A percentile compares a stretch with the other conserved stretches of the same genome.
These are phyloP conservation scores for Marchantia paleacea DNA, from an alignment of 225 moss, liverwort and hornwort genomes.

Conservation along the genomic window DNA sequence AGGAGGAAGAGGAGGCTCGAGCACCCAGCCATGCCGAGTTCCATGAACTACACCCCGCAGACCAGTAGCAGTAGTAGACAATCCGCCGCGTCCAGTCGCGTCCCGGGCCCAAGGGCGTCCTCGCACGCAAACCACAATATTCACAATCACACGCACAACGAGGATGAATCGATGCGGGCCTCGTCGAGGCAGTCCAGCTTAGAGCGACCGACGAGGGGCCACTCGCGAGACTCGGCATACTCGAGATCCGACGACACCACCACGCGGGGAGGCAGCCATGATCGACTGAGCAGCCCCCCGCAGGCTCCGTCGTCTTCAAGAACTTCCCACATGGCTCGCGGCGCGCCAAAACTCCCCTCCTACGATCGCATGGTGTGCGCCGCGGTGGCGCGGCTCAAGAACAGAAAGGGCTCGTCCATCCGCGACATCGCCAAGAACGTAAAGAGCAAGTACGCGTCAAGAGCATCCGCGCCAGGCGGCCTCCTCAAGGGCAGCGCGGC, in stretches of 20 bases:
- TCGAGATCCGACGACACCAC: constrained; percentile 11
- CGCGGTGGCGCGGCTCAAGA: constrained; percentile 42
- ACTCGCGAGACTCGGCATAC: constrained; percentile 27
- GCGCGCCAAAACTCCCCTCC: constrained; percentile 14
- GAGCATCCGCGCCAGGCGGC: background rate
- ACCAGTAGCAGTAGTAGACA: constrained; percentile 13
- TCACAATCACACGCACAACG: background rate
- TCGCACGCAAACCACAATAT: background rate
- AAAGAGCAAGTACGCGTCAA: constrained; percentile 17
- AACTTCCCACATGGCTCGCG: constrained; percentile 20
- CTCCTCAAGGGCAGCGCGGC: constrained; percentile 6
- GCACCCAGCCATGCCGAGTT: constrained; percentile 33
- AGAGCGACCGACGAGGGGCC: constrained; percentile 5
- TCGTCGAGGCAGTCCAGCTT: constrained; percentile 25
- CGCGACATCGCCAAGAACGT: constrained; percentile 39
- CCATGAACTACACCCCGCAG: background rate
- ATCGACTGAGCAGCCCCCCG: constrained; percentile 23
- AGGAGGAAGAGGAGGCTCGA: too few relatives aligned
- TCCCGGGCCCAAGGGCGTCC: too few relatives aligned
- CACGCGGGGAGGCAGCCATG: constrained; percentile 20
- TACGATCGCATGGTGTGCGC: constrained; percentile 46
- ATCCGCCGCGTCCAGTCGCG: background rate
- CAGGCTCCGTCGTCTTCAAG: constrained; percentile 1
- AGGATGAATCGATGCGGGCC: constrained; percentile 20
- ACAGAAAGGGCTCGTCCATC: constrained; percentile 32